phyloP scores from a whole-genome alignment of 2,329 filamentous ascomycete species.

The Paraconiothyrium brasiliense region DNA sequence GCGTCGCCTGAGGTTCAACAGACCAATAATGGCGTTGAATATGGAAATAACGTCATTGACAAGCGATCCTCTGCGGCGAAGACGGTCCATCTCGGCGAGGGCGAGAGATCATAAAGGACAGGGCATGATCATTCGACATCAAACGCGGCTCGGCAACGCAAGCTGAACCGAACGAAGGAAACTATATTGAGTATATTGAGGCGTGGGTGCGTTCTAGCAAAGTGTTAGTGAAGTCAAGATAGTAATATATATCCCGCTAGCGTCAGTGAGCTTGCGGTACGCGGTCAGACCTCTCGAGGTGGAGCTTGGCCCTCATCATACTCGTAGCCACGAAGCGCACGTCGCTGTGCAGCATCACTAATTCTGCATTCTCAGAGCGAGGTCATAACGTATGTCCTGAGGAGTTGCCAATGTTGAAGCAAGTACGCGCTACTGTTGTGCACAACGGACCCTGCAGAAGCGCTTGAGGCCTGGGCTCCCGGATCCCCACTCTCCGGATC shows the following conservation, averaged over 20 bases:
- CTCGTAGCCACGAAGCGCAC: background rate
- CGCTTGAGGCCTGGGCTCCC: background rate
- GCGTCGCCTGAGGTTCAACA: conserved; percentile 12
- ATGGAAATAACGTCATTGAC: too few species aligned
- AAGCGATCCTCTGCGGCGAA: background rate
- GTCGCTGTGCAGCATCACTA: background rate
- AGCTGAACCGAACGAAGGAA: background rate
- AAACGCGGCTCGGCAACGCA: background rate
- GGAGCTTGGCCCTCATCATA: background rate
- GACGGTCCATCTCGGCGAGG: conserved; percentile 19
- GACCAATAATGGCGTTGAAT: too few species aligned
- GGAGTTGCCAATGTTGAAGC: too few species aligned
- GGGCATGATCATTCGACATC: conserved; percentile 11
- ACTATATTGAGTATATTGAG: background rate
- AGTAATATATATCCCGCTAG: background rate
- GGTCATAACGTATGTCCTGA: too few species aligned
- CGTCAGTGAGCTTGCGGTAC: background rate
- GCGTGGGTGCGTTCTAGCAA: background rate
- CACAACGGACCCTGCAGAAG: background rate
- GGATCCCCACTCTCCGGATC: background rate
- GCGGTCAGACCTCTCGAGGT: background rate
- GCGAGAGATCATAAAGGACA: conserved; percentile 7
- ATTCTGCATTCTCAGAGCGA: background rate
- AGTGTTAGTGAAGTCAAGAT: background rate
- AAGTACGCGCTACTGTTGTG: too few species aligned